Evolutionary conservation across 306 rosid genomes (phyloP).

Genomic region (Vigna mungo): DNA sequence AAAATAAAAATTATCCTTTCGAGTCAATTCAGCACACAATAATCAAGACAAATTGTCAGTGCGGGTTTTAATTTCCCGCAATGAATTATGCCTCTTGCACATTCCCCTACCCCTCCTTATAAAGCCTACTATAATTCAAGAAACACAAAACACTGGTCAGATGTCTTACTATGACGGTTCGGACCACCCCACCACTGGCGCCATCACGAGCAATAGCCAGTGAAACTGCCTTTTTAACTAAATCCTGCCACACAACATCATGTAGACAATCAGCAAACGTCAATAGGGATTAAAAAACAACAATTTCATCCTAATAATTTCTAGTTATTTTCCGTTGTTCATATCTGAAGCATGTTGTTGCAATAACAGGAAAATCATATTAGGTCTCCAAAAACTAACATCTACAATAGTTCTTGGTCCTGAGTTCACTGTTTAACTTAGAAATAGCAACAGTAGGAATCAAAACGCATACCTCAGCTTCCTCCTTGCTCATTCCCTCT

Average conservation of each 20-base stretch:
- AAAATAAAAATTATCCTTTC: conserved; percentile 1
- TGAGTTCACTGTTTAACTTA: conserved; percentile 3
- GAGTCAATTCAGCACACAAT: background rate
- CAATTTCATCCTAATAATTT: background rate
- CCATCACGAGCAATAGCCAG: conserved; percentile 98
- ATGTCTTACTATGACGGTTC: conserved; percentile 83
- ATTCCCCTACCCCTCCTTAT: background rate
- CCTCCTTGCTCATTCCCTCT: conserved; percentile 97
- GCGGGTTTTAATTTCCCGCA: background rate
- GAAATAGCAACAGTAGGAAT: conserved; percentile 22
- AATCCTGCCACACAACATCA: conserved; percentile 56
- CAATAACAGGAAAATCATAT: background rate
- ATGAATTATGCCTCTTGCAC: background rate
- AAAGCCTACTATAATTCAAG: background rate
- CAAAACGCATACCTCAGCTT: conserved; percentile 83
- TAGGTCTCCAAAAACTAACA: conserved; percentile 23
- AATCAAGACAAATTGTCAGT: background rate
- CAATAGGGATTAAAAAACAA: conserved; percentile 11
- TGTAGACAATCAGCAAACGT: conserved; percentile 11
- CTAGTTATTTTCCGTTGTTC: conserved; percentile 5
- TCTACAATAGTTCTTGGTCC: conserved; percentile 15
- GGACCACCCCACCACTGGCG: conserved; percentile 99
- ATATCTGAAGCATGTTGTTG: conserved; percentile 4
- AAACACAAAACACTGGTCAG: background rate
- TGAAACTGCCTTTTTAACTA: conserved; percentile 92